Evolutionary conservation across 2,329 filamentous ascomycete species (phyloP), one percentile per base, ranked within the genome.

Genomic region (Parastagonospora avenae): DNA sequence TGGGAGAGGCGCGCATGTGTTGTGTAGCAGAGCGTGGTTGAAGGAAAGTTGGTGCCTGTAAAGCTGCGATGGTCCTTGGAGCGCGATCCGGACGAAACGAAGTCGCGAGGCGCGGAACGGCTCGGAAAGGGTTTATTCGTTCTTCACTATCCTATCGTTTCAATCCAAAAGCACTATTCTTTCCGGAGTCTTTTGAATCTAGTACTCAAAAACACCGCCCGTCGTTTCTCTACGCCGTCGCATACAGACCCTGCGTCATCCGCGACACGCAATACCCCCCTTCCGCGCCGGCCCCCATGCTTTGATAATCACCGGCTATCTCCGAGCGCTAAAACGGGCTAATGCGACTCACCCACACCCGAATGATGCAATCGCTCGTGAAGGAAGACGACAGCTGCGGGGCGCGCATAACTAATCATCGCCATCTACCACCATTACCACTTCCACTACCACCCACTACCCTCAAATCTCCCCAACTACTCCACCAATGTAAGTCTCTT

Each of bases 281-380:
- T 24, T 42, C 11, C 12, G 39, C 39, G n/a, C n/a, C 28, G 3
- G 12, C 2, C 2, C 15, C n/a, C n/a, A 6, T 31, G 53, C 52
- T 57, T 50, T 39, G 42, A 48, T 53, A 57, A 63, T 55, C 54
- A 33, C 54, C 50, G 54, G 40, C 27, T 35, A 54, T 40, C 45
- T 45, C 42, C 37, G 48, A 28, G 30, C 12, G 29, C 51, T 12
- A 54, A 64, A 60, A 16, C 45, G 12, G 11, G 6, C 52, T 64
- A 59, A 36, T 46, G 32, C 43, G 52, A 42, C 53, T 45, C 44
- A 38, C 30, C 46, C 36, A 42, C 43, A 39, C 28, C 15, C 27
- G 41, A 46, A 72, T 71, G 66, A 67, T 68, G 71, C 72, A 68
- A 73, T 72, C 50, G 47, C 38, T 42, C 39, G 38, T 51, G 46